These are phyloP conservation scores for Cryptococcus floricola DNA, from an alignment of 1,284 basidiomycete genomes.

Conservation along the genomic window DNA sequence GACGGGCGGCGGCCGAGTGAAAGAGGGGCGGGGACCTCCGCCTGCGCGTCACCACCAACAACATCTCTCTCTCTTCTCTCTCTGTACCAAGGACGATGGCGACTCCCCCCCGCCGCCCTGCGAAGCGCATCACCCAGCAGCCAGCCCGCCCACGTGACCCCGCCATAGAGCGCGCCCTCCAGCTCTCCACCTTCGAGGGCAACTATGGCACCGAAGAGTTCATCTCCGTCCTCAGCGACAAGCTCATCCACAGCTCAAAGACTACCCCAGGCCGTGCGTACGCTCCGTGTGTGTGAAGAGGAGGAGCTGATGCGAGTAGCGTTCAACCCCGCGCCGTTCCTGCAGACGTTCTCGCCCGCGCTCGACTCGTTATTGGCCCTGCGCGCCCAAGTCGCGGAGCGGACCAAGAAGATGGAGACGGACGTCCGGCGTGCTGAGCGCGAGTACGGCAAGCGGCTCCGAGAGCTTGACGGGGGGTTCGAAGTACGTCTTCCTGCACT, in stretches of 20 bases:
- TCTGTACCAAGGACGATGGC: background rate
- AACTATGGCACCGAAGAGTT: slow-evolving; percentile 92
- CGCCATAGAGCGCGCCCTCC: slow-evolving; percentile 61
- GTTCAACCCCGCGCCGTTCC: slow-evolving; percentile 90
- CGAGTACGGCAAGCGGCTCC: slow-evolving; percentile 90
- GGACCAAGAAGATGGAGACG: slow-evolving; percentile 87
- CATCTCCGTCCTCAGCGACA: slow-evolving; percentile 77
- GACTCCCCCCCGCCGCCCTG: background rate
- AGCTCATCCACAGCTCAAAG: slow-evolving; percentile 78
- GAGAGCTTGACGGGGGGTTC: slow-evolving; percentile 86
- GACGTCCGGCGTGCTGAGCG: slow-evolving; percentile 83
- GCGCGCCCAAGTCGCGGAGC: slow-evolving; percentile 78
- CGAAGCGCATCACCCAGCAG: background rate
- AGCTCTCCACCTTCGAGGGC: slow-evolving; percentile 66
- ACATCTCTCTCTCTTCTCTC: no score
- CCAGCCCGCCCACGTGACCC: slow-evolving; percentile 48
- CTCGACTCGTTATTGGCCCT: slow-evolving; percentile 81
- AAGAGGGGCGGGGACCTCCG: no score
- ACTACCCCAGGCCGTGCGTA: slow-evolving; percentile 71
- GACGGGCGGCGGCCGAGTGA: no score
- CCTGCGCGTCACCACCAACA: no score
- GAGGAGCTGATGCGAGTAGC: slow-evolving; percentile 54
- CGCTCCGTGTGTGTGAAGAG: background rate
- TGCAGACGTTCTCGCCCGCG: slow-evolving; percentile 82
- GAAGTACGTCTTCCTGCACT: slow-evolving; percentile 54